Conservation (phyloP, 1,139 yeast species). For the Yamadazyma pseudoaaseri region DNA sequence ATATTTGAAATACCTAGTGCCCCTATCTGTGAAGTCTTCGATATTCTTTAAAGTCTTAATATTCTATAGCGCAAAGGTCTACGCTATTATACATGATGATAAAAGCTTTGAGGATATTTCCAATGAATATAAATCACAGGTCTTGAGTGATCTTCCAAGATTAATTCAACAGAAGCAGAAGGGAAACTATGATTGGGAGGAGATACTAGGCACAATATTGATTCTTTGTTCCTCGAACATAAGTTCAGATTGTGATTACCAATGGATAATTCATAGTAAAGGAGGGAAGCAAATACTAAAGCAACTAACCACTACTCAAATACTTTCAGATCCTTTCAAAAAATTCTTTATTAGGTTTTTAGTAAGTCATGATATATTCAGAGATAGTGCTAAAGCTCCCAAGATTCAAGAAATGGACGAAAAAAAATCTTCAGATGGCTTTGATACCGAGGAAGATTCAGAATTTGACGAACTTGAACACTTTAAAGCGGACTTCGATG, state of each 20-base stretch:
- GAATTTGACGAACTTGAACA: slow-evolving; percentile 16
- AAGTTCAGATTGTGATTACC: slow-evolving; percentile 33
- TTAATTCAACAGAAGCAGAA: slow-evolving; percentile 22
- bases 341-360: slow-evolving; percentile 35
- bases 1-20: too few species aligned
- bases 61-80: too few species aligned
- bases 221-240: slow-evolving; percentile 38
- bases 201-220: too few species aligned
- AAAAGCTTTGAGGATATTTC: too few species aligned
- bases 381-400: slow-evolving; percentile 27
- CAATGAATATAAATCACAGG: slow-evolving; percentile 20
- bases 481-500: slow-evolving; percentile 28
- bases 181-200: slow-evolving; percentile 20
- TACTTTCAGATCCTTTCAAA: slow-evolving; percentile 14
- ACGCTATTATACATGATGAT: too few species aligned
- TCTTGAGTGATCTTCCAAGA: slow-evolving; percentile 24
- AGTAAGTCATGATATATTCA: slow-evolving; percentile 39
- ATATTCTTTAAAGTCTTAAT: too few species aligned
- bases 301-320: slow-evolving; percentile 1
- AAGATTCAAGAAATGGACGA: neutral
- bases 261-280: slow-evolving; percentile 34
- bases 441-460: slow-evolving; percentile 3
- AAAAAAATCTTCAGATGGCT: neutral
- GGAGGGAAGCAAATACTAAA: slow-evolving; percentile 31
- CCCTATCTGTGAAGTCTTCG: too few species aligned